Percentiles rank a stretch among this genome's conserved stretches.
Conservation (phyloP, 2,329 filamentous ascomycete genomes). For the Epichloe brachyelytri region DNA sequence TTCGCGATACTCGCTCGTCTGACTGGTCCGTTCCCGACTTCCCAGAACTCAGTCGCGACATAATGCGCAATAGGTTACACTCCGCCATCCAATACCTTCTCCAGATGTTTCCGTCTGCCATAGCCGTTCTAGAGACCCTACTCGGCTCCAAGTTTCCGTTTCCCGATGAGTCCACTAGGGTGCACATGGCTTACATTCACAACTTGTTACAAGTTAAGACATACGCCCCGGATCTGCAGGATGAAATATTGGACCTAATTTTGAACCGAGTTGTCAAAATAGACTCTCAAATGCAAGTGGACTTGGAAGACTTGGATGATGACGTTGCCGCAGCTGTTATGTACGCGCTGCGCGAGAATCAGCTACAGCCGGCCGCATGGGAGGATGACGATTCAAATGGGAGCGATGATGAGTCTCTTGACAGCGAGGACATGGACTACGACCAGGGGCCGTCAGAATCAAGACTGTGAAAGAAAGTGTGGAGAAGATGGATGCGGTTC, state of each 20-base stretch:
- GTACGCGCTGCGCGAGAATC: conserved; percentile 27
- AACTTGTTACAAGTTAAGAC: conserved; percentile 68
- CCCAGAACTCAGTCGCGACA: conserved; percentile 46
- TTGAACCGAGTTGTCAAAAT: conserved; percentile 83
- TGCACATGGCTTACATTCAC: conserved; percentile 78
- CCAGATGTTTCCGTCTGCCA: conserved; percentile 68
- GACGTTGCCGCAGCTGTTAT: conserved; percentile 66
- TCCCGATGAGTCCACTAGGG: conserved; percentile 59
- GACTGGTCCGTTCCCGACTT: conserved; percentile 38
- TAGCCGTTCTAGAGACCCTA: conserved; percentile 53
- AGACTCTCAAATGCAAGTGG: conserved; percentile 88
- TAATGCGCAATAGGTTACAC: conserved; percentile 64
- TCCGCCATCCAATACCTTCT: conserved; percentile 63
- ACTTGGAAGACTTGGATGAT: conserved; percentile 86
- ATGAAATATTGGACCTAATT: conserved; percentile 71
- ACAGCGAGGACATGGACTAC: conserved; percentile 55
- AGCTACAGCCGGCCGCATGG: conserved; percentile 17
- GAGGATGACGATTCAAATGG: conserved; percentile 43
- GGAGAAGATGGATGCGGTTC: conserved; percentile 79
- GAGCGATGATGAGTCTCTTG: conserved; percentile 58
- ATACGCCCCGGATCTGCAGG: conserved; percentile 65
- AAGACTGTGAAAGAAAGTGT: conserved; percentile 69
- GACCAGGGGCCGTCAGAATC: conserved; percentile 49
- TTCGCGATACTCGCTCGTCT: conserved; percentile 41
- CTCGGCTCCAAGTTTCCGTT: conserved; percentile 61